Base-by-base conservation (phyloP, 2,329 filamentous ascomycete species). In the Exophiala aquamarina region DNA sequence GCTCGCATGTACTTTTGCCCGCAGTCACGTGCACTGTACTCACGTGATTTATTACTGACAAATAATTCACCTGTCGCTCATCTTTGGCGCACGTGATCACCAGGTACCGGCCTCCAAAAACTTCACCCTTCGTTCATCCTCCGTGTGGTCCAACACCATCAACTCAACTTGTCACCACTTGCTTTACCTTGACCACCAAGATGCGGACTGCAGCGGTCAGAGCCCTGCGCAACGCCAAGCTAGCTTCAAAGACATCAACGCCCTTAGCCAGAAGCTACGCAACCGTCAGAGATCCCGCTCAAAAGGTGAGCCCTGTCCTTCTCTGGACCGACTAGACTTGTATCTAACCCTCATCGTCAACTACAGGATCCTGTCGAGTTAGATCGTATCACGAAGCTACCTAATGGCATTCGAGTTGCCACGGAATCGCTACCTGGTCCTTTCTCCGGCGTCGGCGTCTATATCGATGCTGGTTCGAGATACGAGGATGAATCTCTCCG, bases 371-470 rank as follows among this genome's bases (percentile, higher is more conserved):
- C 89, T 11, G 84, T 84, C 39, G 89, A 95, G 56, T 81, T 95
- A 60, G 89, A 96, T 67, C 77, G 86, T 57, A 85, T 97, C 61
- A 95, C 91, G 6, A 91, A 85, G 1, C 81, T 98, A 13, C 76
- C 89, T 40, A 98, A 98, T 78, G 93, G 93, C 63, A 74, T 98
- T 57, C 88, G 92, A 48, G 89, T 98, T 49, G 93, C 93, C 18
- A 95, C 92, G 35, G 93, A 98, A 67, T 90, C 91, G 47, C 79
- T 97, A 9, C 91, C 92, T 1, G 93, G 93, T 33, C 91, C 91
- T 59, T 98, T 98, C 68, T 88, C 91, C 3, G 93, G 90, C 41
- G 87, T 98, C 13, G 93, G 93, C 35, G 89, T 97, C 54, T 98
- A 96, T 71, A 82, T 98, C 63, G 91, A 97, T 67, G 90, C 89